Evolutionary conservation across 176 grass and related monocot species (phyloP), one percentile per base, ranked within the genome.

Genomic region (Bromus sterilis): DNA sequence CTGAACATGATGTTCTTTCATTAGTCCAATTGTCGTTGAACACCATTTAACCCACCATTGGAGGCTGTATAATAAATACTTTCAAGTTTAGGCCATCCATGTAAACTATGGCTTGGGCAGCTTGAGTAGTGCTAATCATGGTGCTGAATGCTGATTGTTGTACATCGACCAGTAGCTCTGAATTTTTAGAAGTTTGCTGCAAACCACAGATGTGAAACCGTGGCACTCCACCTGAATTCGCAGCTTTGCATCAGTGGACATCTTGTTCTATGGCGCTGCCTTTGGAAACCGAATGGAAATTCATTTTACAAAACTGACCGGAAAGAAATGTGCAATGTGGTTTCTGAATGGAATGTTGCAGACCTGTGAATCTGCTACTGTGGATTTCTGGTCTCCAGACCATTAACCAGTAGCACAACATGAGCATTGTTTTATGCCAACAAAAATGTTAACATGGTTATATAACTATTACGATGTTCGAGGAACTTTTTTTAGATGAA

Each of bases 21-120:
- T 25, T 84, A 81, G 28, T 34, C 18, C 21, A n/a, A 28, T 31
- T 33, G 71, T 71, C 42, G 34, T 7, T 25, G 8, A 71, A 71
- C 1, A 12, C 7, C 7, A 37, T 43, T 71, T 71, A 71, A 43
- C 40, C 12, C 13, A 1, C 24, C 13, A 80, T 63, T 56, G 53
- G 26, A 76, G 76, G 25, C 48, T 61, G 10, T 10, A 2, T 55
- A 37, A 76, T 23, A 68, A 61, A 41, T 0, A 3, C 4, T 36
- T 80, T 32, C 77, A 80, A 55, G 77, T 89, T 80, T 24, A 89
- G 70, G 25, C 20, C 51, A 61, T 59, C 51, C 58, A 31, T 74
- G 46, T 43, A 51, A 80, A 21, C 40, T 69, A 75, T 65, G 25
- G 48, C 18, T 25, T 80, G 48, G 39, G 43, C 29, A n/a, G 46